Base-by-base conservation (phyloP, 2,329 filamentous ascomycete genomes). In the Exophiala sp. region DNA sequence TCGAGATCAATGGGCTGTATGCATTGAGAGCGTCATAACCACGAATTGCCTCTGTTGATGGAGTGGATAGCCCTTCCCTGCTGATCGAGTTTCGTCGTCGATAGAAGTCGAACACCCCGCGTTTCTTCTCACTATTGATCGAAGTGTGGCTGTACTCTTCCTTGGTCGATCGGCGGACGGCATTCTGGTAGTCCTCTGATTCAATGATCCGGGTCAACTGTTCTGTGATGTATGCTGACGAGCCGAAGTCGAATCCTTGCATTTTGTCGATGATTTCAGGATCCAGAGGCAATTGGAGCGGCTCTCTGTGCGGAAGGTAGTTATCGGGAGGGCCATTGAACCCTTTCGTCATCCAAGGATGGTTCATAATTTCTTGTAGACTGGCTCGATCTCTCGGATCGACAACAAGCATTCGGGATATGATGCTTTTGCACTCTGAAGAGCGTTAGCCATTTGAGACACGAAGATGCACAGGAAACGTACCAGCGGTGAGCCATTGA, bases 181-280 rank as follows among this genome's bases (percentile, higher is more conserved):
- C 89, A 51, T 83, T 81, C 62, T 95, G 88, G 60, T 98, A 98
- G 34, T 97, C 91, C 5, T 95, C 89, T 0, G 90, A 96, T 62
- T 94, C 86, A 53, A 98, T 79, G n/a, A 90, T 80, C 56, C 85
- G 86, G 8, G 82, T 86, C 37, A 98, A 77, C 64, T 96, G 88
- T 2, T 80, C 73, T 49, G 80, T 83, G 64, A 98, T 96, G 49
- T 81, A 80, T 46, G 96, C 89, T 1, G 88, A 79, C 0, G 88
- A 79, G 1, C 93, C 93, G 71, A 97, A 98, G 67, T 97, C 95
- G 67, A 98, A 98, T 2, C 93, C 93, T 19, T 89, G 94, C 93
- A 98, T 98, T 60, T 87, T 90, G 42, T 88, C 81, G 49, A 98
- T 80, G 3, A 97, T 84, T 37, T 86, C 83, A 1, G 79, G 74